Base-by-base conservation (phyloP, 306 rosid species). In the Dryas drummondii region DNA sequence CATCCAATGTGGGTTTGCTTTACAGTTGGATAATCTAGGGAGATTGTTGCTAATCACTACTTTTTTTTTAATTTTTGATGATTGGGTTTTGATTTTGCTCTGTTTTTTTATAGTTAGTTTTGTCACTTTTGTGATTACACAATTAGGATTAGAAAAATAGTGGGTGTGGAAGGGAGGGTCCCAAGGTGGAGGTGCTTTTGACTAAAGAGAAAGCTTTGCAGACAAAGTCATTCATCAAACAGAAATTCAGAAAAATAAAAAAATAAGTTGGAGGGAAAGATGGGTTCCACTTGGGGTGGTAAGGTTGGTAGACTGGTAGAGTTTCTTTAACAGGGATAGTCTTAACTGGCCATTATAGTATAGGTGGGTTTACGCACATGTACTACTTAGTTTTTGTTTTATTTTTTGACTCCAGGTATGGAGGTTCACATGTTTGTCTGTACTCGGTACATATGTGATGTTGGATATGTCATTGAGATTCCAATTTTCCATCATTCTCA, bases 1-100 rank as follows among this genome's bases (percentile, higher is more conserved):
- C 54, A 86, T 89, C 97, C 89, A 83, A 91, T 81, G 97, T 79
- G 68, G 82, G 60, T 74, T 88, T 88, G 93, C 96, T 93, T 90
- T 91, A 84, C 80, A 72, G 90, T 76, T 87, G 91, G 84, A 85
- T 85, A 85, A 85, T 70, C 81, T 78, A 74, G 44, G 65, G 74
- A 77, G 76, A 61, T 42, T 56, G 65, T 81, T 47, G 74, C 75
- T 55, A 82, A 70, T 73, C 76, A 54, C 48, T 64, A 12, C 10
- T 72, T 47, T 68, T 41, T 60, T 65, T 67, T 45, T 17, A 16
- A 27, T 55, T 62, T 77, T 69, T 79, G 79, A 83, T 77, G 68
- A 74, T 52, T 83, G 88, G 77, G 72, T 66, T 63, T 55, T 64
- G 58, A 14, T 70, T 45, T 71, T 71, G 79, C 19, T 51, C 46